Evolutionary conservation across 805 yeast species (phyloP), one percentile per base, ranked within the genome.

Genomic region (Candida broadrunensis): DNA sequence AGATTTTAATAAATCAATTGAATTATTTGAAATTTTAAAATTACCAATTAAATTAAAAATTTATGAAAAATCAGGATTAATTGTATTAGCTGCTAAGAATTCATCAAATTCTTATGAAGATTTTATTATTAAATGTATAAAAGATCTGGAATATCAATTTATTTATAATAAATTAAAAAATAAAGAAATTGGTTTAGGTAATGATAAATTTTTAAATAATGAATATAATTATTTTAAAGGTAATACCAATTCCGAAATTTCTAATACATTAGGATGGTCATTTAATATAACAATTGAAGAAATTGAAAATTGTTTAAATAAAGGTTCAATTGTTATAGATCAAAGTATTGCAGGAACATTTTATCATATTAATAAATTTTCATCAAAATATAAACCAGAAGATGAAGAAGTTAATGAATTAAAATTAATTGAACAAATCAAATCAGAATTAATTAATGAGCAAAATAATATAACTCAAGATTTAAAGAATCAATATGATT

Each of bases 271-370:
- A 45, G 73, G 75, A 38, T 85, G 90, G 87, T 79, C 88, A 15
- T 63, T 81, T 29, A 75, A 77, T 19, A 78, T 86, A 12, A 73
- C 88, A 7, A 65, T 63, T 9, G 91, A 85, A 53, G 84, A 85
- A 43, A 58, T 86, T 9, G 76, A 77, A 41, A 63, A 70, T 41
- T 80, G 84, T 15, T 73, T 85, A n/a, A 70, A 66, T 2, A 55
- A 61, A 2, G 89, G 88, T 3, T 57, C 63, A 2, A 53, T 87
- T 2, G 78, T 84, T 15, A 68, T 85, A 4, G 96, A 87, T 61
- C 80, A 81, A 50, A 80, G 81, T 48, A 66, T 83, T 1, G 73
- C 80, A 36, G 95, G 93, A 0, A 72, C 80, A 3, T 73, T 75
- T 37, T 87, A 80, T 58, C 85, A 76, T 52, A 56, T 67, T 33